A percentile compares a stretch with the other conserved stretches of the same genome.
phyloP scores from a whole-genome alignment of 805 yeast species.

The Metschnikowia dekortorum region DNA sequence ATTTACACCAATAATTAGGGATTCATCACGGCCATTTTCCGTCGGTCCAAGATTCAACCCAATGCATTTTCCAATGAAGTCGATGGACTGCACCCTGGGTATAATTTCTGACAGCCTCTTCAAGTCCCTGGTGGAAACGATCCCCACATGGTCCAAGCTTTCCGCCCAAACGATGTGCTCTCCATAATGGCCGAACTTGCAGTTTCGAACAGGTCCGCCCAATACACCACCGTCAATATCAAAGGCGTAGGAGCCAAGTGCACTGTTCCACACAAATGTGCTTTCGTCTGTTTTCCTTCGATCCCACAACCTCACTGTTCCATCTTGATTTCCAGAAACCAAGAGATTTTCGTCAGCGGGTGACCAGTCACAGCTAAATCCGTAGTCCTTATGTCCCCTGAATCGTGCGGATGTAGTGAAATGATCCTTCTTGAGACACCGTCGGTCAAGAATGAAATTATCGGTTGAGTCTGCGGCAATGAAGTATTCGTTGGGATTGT shows the following conservation, averaged over 20 bases:
- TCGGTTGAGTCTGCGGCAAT: slow-evolving; percentile 49
- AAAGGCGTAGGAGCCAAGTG: slow-evolving; percentile 24
- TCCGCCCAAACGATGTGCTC: slow-evolving; percentile 52
- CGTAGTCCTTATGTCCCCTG: slow-evolving; percentile 50
- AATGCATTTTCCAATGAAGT: slow-evolving; percentile 54
- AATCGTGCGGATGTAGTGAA: slow-evolving; percentile 14
- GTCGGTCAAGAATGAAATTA: slow-evolving; percentile 42
- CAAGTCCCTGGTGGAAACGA: slow-evolving; percentile 37
- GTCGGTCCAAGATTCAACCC: slow-evolving; percentile 48
- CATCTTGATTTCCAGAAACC: slow-evolving; percentile 60
- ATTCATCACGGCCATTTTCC: slow-evolving; percentile 43
- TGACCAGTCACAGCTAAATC: slow-evolving; percentile 61
- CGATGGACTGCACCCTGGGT: slow-evolving; percentile 41
- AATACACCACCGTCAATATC: slow-evolving; percentile 14
- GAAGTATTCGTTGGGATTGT: slow-evolving; percentile 33
- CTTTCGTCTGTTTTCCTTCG: slow-evolving; percentile 30
- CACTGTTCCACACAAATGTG: slow-evolving; percentile 32
- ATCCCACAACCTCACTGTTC: slow-evolving; percentile 53
- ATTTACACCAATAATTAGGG: slow-evolving; percentile 49
- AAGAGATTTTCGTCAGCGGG: slow-evolving; percentile 36
- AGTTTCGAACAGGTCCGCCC: slow-evolving; percentile 51
- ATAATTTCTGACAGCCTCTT: slow-evolving; percentile 9
- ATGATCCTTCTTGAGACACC: slow-evolving; percentile 17
- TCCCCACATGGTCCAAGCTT: slow-evolving; percentile 53
- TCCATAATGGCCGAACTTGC: slow-evolving; percentile 46